Percentiles rank a stretch among this genome's conserved stretches.
These are phyloP conservation scores for Phytophthora pluvialis DNA, from an alignment of 352 stramenopile species.

Conservation along the genomic window DNA sequence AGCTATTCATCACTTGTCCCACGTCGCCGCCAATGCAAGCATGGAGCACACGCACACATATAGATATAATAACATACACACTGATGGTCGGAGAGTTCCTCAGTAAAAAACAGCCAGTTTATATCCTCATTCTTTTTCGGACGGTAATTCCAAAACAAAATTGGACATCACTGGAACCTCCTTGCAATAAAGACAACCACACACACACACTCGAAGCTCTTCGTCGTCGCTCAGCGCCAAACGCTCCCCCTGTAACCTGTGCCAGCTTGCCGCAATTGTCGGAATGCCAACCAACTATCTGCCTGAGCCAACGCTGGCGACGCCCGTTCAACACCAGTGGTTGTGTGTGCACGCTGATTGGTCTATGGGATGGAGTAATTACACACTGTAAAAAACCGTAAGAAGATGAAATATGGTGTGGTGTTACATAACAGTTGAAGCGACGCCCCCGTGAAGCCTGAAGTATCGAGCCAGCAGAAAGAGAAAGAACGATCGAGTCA, in stretches of 20 bases:
- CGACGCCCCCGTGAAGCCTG: no score
- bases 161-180: conserved; percentile 82
- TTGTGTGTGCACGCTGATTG: conserved; percentile 19
- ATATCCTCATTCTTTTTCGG: conserved; percentile 83
- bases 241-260: neutral
- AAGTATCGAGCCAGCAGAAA: no score
- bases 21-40: neutral
- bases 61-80: conserved; percentile 20
- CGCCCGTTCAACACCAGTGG: conserved; percentile 28
- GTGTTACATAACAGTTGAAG: neutral
- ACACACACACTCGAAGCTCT: neutral
- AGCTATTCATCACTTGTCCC: conserved; percentile 88
- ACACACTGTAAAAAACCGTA: conserved; percentile 22
- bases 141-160: conserved; percentile 91
- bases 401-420: conserved; percentile 2
- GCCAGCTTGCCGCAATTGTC: conserved; percentile 22
- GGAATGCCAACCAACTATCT: conserved; percentile 13
- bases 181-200: conserved; percentile 14
- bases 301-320: neutral
- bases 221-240: neutral
- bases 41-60: conserved; percentile 1
- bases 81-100: conserved; percentile 54
- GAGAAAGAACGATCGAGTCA: no score
- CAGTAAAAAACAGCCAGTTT: conserved; percentile 88
- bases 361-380: conserved; percentile 20